phyloP scores from a whole-genome alignment of 2,329 filamentous ascomycete species.

The Rhytidhysteron rufulum region DNA sequence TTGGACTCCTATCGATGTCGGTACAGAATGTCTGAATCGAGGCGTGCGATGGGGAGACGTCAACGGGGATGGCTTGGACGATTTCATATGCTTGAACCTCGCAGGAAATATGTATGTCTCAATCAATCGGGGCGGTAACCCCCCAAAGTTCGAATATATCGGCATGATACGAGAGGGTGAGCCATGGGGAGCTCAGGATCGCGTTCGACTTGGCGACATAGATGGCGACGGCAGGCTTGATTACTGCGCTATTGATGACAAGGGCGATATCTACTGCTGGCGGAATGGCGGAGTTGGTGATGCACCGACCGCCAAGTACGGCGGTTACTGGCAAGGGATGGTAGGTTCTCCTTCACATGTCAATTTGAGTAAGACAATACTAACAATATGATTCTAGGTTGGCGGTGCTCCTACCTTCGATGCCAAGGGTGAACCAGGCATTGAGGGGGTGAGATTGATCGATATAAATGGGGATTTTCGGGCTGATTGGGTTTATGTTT shows the following conservation, averaged over 20 bases:
- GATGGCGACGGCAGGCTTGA: conserved; percentile 34
- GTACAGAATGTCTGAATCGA: no score
- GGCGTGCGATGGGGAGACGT: conserved; percentile 24
- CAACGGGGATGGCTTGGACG: conserved; percentile 27
- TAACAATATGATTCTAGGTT: no score
- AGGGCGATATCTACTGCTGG: conserved; percentile 27
- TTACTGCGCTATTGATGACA: conserved; percentile 23
- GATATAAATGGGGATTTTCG: conserved; percentile 24
- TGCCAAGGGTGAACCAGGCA: conserved; percentile 3
- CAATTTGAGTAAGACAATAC: no score
- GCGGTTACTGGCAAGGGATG: conserved; percentile 33
- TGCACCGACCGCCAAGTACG: conserved; percentile 10
- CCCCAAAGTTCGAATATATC: conserved; percentile 18
- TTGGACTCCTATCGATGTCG: no score
- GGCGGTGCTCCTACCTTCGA: conserved; percentile 6
- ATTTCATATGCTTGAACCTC: conserved; percentile 25
- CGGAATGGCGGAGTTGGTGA: conserved; percentile 29
- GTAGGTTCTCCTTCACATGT: no score
- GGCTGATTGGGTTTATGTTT: conserved; percentile 16
- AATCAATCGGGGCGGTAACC: conserved; percentile 19
- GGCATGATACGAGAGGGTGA: conserved; percentile 12
- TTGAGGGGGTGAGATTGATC: conserved; percentile 9
- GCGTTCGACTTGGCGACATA: conserved; percentile 30
- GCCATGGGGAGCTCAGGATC: conserved; percentile 3
- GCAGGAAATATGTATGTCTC: conserved; percentile 15